Conservation (phyloP, 1,284 basidiomycete genomes). For the Rhizoctonia solani region DNA sequence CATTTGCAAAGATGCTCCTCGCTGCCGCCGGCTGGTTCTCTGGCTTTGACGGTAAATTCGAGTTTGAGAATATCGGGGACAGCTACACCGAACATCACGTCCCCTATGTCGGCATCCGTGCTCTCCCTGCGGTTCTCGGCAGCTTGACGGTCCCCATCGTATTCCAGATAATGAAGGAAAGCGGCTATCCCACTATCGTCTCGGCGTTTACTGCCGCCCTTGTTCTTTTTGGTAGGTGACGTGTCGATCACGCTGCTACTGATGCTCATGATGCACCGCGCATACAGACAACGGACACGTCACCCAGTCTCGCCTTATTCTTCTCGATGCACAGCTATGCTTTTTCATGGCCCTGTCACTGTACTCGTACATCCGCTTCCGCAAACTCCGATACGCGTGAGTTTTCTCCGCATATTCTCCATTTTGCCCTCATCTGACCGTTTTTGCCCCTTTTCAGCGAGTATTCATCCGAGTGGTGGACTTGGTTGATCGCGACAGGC, state of each 20-base stretch:
- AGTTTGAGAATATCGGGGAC: constrained; percentile 95
- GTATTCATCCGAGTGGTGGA: constrained; percentile 91
- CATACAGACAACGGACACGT: constrained; percentile 91
- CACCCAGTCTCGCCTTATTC: constrained; percentile 92
- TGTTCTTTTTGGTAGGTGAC: constrained; percentile 78
- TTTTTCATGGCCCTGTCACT: constrained; percentile 96
- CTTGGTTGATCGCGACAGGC: constrained; percentile 90
- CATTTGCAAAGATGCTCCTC: constrained; percentile 91
- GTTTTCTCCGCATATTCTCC: constrained; percentile 42
- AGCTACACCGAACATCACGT: constrained; percentile 86
- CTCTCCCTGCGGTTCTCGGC: constrained; percentile 88
- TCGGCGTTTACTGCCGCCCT: constrained; percentile 86
- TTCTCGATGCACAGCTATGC: constrained; percentile 92
- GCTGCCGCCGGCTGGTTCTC: constrained; percentile 94
- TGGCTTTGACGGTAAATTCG: constrained; percentile 92
- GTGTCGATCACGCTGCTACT: neutral
- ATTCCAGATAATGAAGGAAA: constrained; percentile 97
- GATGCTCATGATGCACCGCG: neutral
- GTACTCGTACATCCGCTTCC: constrained; percentile 94
- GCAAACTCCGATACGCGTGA: constrained; percentile 89
- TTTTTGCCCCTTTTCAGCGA: constrained; percentile 57
- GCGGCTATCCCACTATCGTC: constrained; percentile 89
- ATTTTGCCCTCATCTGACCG: neutral
- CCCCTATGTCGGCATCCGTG: constrained; percentile 92
- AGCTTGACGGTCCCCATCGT: constrained; percentile 89